phyloP scores from a whole-genome alignment of 2,329 filamentous ascomycete species.

The Fusarium heterosporum region DNA sequence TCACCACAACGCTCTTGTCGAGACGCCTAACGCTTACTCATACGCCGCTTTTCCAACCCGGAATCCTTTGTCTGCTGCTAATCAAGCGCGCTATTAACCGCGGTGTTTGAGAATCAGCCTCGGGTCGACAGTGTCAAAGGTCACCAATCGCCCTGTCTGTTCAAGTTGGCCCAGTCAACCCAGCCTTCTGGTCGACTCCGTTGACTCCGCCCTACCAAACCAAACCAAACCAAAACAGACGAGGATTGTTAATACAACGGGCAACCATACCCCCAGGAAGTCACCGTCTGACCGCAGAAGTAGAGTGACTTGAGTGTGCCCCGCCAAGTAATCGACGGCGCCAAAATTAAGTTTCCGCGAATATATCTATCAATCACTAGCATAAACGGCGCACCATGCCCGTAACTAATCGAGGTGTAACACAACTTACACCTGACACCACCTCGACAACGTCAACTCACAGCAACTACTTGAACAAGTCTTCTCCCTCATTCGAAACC shows the following conservation, averaged over 20 bases:
- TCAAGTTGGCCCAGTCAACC: constrained; percentile 22
- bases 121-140: constrained; percentile 30
- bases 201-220: constrained; percentile 48
- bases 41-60: constrained; percentile 21
- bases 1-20: constrained; percentile 17
- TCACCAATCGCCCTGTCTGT: constrained; percentile 46
- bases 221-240: constrained; percentile 48
- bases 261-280: constrained; percentile 48
- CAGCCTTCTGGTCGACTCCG: constrained; percentile 41
- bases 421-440: constrained; percentile 49
- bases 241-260: constrained; percentile 45
- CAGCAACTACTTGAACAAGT: constrained; percentile 50
- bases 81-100: constrained; percentile 31
- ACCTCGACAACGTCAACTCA: constrained; percentile 40
- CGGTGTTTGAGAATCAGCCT: constrained; percentile 17
- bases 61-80: constrained; percentile 2
- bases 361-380: constrained; percentile 44
- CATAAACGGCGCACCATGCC: constrained; percentile 47
- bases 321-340: constrained; percentile 49
- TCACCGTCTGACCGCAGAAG: constrained; percentile 52
- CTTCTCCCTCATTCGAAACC: constrained; percentile 47
- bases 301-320: constrained; percentile 49
- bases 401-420: constrained; percentile 49
- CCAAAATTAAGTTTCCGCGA: constrained; percentile 48
- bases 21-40: constrained; percentile 33